These are phyloP conservation scores for Draba incana DNA, from an alignment of 345 rosid genomes.

Conservation along the genomic window DNA sequence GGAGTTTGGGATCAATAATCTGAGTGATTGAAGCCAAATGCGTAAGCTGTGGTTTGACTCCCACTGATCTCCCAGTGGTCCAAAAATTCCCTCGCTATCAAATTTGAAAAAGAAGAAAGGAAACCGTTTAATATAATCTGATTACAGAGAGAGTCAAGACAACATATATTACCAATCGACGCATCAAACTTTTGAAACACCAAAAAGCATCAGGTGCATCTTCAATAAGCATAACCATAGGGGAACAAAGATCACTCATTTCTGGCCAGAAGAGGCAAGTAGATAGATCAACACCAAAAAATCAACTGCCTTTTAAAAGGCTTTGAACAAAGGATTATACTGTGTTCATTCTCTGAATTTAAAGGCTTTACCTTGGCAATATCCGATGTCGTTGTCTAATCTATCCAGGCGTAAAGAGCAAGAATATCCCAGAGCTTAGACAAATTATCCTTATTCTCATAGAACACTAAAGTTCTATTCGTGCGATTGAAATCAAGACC, in stretches of 20 bases:
- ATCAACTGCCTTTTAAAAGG: too few relatives aligned
- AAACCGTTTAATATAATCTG: background rate
- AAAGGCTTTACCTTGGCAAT: slow-evolving; percentile 79
- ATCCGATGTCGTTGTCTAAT: slow-evolving; percentile 89
- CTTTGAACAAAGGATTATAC: too few relatives aligned
- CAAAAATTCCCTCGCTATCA: too few relatives aligned
- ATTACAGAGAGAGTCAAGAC: slow-evolving; percentile 10
- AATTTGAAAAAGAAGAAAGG: background rate
- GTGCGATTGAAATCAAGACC: slow-evolving; percentile 96
- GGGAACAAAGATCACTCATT: too few relatives aligned
- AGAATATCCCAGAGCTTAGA: slow-evolving; percentile 97
- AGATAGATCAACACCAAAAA: too few relatives aligned
- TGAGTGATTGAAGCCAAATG: too few relatives aligned
- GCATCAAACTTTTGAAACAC: slow-evolving; percentile 98
- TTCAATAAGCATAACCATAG: too few relatives aligned
- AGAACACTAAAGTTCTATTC: slow-evolving; percentile 87
- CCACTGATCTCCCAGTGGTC: too few relatives aligned
- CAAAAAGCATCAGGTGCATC: slow-evolving; percentile 89
- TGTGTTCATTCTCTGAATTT: background rate
- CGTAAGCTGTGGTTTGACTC: too few relatives aligned
- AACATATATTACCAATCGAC: slow-evolving; percentile 67
- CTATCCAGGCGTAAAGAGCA: slow-evolving; percentile 95
- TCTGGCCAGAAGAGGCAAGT: too few relatives aligned
- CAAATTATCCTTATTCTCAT: slow-evolving; percentile 84
- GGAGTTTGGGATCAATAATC: slow-evolving; percentile 98